Percentiles rank a stretch among this genome's conserved stretches.
Evolutionary conservation across 192 early-diverging fungal genomes (phyloP).

Genomic region (Piromyces sp.): DNA sequence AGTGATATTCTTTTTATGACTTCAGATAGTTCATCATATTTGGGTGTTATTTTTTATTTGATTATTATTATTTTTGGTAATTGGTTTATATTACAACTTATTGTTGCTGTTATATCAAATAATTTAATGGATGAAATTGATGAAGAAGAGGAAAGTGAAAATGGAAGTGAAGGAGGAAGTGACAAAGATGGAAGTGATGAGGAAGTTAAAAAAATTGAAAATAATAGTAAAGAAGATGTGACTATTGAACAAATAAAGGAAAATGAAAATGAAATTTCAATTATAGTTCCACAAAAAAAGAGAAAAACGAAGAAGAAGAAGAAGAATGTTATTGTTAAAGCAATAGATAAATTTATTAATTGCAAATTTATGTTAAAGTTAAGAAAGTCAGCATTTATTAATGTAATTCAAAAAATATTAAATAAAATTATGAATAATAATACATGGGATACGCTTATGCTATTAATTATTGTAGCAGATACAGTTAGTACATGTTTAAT

Average conservation of each 20-base stretch:
- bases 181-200: background rate
- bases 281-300: background rate
- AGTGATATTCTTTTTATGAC: background rate
- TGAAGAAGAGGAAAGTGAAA: background rate
- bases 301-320: background rate
- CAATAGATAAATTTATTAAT: background rate
- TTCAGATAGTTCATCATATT: background rate
- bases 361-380: background rate
- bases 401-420: background rate
- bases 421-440: background rate
- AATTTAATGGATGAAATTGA: background rate
- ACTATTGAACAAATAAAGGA: background rate
- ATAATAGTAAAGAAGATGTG: too few species aligned
- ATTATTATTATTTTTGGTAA: background rate
- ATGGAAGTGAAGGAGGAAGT: background rate
- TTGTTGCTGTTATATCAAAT: background rate
- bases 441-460: background rate
- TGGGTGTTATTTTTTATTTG: background rate
- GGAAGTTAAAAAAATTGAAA: too few species aligned
- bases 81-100: background rate
- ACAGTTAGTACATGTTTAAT: background rate
- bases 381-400: background rate
- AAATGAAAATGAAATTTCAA: background rate
- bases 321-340: background rate
- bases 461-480: background rate